Evolutionary conservation across 306 rosid genomes (phyloP).

Genomic region (Ceratonia siliqua): DNA sequence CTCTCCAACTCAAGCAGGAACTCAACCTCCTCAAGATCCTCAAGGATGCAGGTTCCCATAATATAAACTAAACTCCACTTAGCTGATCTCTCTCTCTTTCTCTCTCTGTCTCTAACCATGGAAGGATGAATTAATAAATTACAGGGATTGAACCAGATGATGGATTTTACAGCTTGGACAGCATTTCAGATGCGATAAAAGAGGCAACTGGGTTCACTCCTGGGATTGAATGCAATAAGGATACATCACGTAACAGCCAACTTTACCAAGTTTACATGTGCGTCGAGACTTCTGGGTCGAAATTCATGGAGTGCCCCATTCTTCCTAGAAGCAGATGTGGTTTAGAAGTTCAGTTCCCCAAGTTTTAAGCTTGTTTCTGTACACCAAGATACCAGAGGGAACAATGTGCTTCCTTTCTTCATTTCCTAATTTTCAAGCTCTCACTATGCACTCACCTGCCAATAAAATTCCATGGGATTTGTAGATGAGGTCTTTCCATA

Average conservation of each 20-base stretch:
- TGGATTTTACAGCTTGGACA: slow-evolving; percentile 49
- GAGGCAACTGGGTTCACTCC: slow-evolving; percentile 49
- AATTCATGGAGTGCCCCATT: slow-evolving; percentile 58
- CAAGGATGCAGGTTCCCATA: slow-evolving; percentile 58
- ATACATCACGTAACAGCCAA: slow-evolving; percentile 47
- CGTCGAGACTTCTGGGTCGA: slow-evolving; percentile 58
- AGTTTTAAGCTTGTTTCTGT: too few species aligned
- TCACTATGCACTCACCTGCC: too few species aligned
- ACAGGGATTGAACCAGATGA: slow-evolving; percentile 70
- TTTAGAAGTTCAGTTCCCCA: slow-evolving; percentile 52
- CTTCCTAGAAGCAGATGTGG: slow-evolving; percentile 51
- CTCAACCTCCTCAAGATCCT: slow-evolving; percentile 59
- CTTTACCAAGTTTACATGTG: slow-evolving; percentile 69
- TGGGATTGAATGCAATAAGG: slow-evolving; percentile 62
- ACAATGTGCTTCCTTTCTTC: too few species aligned
- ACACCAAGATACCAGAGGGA: too few species aligned
- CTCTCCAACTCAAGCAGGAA: slow-evolving; percentile 62
- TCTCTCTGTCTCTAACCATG: slow-evolving; percentile 3
- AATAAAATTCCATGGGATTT: too few species aligned
- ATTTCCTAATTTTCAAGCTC: too few species aligned
- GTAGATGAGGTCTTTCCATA: too few species aligned
- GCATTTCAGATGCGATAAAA: slow-evolving; percentile 53
- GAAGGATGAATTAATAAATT: slow-evolving; percentile 21
- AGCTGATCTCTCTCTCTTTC: too few species aligned
- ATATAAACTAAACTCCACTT: too few species aligned